Conservation (phyloP, 177 flowering plant species). For the Vitis hybrid region DNA sequence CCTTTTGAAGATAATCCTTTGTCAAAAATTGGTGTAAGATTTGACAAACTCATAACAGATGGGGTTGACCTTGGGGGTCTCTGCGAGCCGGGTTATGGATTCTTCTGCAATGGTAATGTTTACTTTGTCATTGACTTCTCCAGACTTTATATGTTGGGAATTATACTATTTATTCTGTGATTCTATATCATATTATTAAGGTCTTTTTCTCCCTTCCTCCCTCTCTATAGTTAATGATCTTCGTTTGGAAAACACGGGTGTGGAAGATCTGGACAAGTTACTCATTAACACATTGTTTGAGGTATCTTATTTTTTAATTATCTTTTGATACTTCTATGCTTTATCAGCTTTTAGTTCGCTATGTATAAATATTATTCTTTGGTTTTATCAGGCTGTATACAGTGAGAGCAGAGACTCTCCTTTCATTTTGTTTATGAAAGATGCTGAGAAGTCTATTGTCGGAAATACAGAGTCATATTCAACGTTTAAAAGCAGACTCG, state of each 20-base stretch:
- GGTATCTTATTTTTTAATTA: constrained; percentile 34
- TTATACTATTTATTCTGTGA: background rate
- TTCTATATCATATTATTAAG: constrained; percentile 4
- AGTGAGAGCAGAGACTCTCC: constrained; percentile 69
- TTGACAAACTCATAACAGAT: constrained; percentile 74
- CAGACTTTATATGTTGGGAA: too few species aligned
- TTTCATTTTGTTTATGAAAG: constrained; percentile 79
- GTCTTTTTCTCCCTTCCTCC: constrained; percentile 15
- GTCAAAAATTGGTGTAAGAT: constrained; percentile 80
- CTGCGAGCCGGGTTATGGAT: constrained; percentile 73
- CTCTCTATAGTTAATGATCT: constrained; percentile 61
- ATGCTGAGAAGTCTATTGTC: constrained; percentile 74
- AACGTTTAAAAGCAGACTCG: constrained; percentile 66
- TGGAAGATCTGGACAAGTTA: constrained; percentile 69
- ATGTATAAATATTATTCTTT: constrained; percentile 9
- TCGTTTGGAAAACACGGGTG: constrained; percentile 56
- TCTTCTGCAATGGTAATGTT: constrained; percentile 75
- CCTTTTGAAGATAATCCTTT: constrained; percentile 71
- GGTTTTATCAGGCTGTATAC: constrained; percentile 46
- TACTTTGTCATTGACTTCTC: background rate
- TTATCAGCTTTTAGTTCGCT: constrained; percentile 11
- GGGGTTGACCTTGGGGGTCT: constrained; percentile 86
- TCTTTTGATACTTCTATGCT: background rate
- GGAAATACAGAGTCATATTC: constrained; percentile 67
- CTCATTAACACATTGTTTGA: constrained; percentile 75